Percentiles rank a stretch among this genome's conserved stretches.
Evolutionary conservation across 208 protist genomes (phyloP).

Genomic region (Acanthamoeba triangularis): DNA sequence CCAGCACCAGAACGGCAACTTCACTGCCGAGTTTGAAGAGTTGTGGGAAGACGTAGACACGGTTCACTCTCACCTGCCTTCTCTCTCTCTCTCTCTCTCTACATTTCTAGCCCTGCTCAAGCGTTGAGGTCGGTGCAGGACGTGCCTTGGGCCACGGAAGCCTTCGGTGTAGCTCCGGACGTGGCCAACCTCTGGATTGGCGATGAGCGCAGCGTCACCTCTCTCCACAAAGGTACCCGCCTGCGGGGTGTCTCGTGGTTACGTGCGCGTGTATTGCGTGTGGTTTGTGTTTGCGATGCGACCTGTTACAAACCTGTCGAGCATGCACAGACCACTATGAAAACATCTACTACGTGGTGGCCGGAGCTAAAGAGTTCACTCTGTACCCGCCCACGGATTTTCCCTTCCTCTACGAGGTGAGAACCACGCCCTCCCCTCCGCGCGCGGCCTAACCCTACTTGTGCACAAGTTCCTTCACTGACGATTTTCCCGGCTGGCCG

Average conservation of each 20-base stretch:
- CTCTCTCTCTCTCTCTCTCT: conserved; percentile 28
- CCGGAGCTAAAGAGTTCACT: conserved; percentile 84
- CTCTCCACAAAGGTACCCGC: conserved; percentile 80
- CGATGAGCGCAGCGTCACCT: conserved; percentile 79
- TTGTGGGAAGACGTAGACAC: conserved; percentile 81
- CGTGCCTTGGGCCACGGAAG: conserved; percentile 77
- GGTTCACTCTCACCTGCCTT: not conserved
- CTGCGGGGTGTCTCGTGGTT: not conserved
- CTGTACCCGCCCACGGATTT: conserved; percentile 86
- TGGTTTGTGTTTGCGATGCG: not conserved
- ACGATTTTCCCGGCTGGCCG: not conserved
- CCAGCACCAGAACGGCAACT: conserved; percentile 79
- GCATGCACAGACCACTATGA: conserved; percentile 83
- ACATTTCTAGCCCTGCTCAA: conserved; percentile 10
- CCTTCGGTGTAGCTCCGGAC: conserved; percentile 55
- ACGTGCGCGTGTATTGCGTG: not conserved
- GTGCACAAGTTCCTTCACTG: too few relatives aligned
- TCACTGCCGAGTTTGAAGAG: conserved; percentile 76
- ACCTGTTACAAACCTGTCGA: not conserved
- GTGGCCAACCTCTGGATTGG: conserved; percentile 88
- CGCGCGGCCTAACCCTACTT: too few relatives aligned
- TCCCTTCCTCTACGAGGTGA: conserved; percentile 83
- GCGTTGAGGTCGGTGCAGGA: not conserved
- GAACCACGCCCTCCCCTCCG: not conserved
- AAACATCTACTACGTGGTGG: conserved; percentile 87